These are phyloP conservation scores for Ogataea hybrid DNA, from an alignment of 1,139 yeast genomes.

Conservation along the genomic window DNA sequence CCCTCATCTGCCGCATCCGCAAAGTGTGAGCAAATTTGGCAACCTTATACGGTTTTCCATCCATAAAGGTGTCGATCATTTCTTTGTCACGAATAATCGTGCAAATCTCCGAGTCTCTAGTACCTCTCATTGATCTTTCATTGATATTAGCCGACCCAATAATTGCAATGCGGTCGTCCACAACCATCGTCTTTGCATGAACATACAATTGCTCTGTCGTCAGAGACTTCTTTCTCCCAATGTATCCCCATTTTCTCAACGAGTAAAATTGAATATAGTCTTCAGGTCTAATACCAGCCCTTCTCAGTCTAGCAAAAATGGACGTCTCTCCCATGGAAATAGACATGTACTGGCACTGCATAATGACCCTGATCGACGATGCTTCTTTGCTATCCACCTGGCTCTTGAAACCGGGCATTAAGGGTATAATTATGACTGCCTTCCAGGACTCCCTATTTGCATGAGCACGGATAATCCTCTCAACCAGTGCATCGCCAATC, in stretches of 20 bases:
- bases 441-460: conserved; percentile 78
- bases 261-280: conserved; percentile 92
- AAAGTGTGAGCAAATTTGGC: conserved; percentile 88
- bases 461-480: conserved; percentile 86
- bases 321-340: conserved; percentile 92
- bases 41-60: conserved; percentile 75
- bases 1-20: conserved; percentile 91
- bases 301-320: conserved; percentile 76
- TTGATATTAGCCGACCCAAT: conserved; percentile 97
- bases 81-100: conserved; percentile 83
- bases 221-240: conserved; percentile 71
- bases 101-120: conserved; percentile 92
- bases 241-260: conserved; percentile 91
- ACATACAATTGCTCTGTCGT: conserved; percentile 92
- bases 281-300: conserved; percentile 76
- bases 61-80: conserved; percentile 72
- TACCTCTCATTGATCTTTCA: conserved; percentile 93
- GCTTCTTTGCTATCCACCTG: conserved; percentile 95
- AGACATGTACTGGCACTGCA: conserved; percentile 95
- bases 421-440: conserved; percentile 86
- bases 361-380: conserved; percentile 87
- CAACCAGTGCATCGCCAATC: conserved; percentile 96
- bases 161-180: conserved; percentile 90
- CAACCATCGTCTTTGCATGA: conserved; percentile 89
- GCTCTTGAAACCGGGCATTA: conserved; percentile 97